A percentile compares a stretch with the other conserved stretches of the same genome.
These are phyloP conservation scores for Pythium oligandrum DNA, from an alignment of 352 stramenopile species.

Conservation along the genomic window DNA sequence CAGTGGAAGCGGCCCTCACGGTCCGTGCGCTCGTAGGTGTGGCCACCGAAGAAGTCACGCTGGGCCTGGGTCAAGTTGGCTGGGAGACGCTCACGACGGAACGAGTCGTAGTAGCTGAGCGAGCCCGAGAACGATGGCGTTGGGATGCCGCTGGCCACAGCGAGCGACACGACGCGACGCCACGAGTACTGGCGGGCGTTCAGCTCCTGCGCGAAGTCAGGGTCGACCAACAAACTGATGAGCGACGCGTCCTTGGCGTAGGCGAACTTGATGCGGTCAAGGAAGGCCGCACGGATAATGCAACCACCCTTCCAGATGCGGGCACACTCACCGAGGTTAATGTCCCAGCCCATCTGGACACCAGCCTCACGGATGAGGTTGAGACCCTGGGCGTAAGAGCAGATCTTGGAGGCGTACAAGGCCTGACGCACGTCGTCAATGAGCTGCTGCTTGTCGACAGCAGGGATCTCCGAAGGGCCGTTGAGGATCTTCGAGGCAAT, in stretches of 20 bases:
- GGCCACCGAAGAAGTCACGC: constrained; percentile 99
- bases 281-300: constrained; percentile 97
- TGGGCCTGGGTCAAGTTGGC: constrained; percentile 99
- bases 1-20: constrained; percentile 95
- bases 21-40: constrained; percentile 97
- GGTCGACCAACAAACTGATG: constrained; percentile 96
- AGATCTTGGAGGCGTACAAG: constrained; percentile 98
- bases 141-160: constrained; percentile 93
- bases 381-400: constrained; percentile 96
- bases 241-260: constrained; percentile 91
- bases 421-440: constrained; percentile 96
- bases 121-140: constrained; percentile 89
- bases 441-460: constrained; percentile 92
- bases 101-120: constrained; percentile 98
- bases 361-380: constrained; percentile 94
- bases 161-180: constrained; percentile 95
- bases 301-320: constrained; percentile 99
- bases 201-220: constrained; percentile 94
- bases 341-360: constrained; percentile 95
- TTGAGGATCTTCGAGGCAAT: constrained; percentile 91
- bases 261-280: constrained; percentile 97
- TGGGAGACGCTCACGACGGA: constrained; percentile 92
- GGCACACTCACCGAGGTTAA: constrained; percentile 95
- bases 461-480: constrained; percentile 91
- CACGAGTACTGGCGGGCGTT: constrained; percentile 94